phyloP scores from a whole-genome alignment of 257 asterid genomes.

The Phtheirospermum japonicum region DNA sequence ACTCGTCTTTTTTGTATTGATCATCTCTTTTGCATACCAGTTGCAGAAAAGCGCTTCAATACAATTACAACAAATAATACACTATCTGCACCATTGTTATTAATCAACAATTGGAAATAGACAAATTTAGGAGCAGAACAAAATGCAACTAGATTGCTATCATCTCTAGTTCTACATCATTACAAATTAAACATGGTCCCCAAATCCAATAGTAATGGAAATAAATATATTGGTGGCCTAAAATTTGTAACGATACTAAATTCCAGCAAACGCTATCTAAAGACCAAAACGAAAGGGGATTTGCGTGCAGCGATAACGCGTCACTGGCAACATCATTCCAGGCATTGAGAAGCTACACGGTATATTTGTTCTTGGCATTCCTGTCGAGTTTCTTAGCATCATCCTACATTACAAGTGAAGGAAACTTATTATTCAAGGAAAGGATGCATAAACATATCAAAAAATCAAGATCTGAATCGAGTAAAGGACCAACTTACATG shows the following conservation, averaged over 20 bases:
- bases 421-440: neutral
- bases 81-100: no score
- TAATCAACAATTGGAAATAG: no score
- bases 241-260: neutral
- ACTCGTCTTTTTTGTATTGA: no score
- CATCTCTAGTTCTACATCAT: neutral
- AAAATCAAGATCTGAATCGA: neutral
- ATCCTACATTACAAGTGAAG: constrained; percentile 44
- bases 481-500: constrained; percentile 48
- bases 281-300: constrained; percentile 11
- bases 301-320: neutral
- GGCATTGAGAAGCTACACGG: constrained; percentile 34
- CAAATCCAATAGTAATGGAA: neutral
- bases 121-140: no score
- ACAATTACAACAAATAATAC: no score
- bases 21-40: no score
- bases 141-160: neutral
- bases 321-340: neutral
- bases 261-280: constrained; percentile 11
- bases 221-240: constrained; percentile 3
- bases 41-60: no score
- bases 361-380: constrained; percentile 59
- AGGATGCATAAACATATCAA: neutral
- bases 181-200: neutral
- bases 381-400: constrained; percentile 68